Evolutionary conservation across 192 early-diverging fungal species (phyloP).

Genomic region (Nowakowskiella sp.): DNA sequence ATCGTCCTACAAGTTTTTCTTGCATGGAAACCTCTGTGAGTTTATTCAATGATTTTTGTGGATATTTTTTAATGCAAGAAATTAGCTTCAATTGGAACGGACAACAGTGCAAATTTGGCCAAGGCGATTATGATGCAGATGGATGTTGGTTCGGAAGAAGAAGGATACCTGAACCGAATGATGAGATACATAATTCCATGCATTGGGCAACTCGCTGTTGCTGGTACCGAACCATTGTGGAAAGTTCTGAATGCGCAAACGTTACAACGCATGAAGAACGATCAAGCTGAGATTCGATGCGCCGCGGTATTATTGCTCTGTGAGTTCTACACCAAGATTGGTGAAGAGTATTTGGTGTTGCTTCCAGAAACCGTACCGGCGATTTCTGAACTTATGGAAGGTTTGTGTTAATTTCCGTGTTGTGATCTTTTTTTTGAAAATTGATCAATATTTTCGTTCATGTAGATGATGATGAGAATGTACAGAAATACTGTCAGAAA

Average conservation of each 20-base stretch:
- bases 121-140: background rate
- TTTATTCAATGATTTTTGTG: too few relatives aligned
- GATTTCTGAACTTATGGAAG: slow-evolving; percentile 92
- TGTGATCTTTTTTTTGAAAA: background rate
- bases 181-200: slow-evolving; percentile 63
- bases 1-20: slow-evolving; percentile 51
- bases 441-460: background rate
- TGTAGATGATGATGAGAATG: slow-evolving; percentile 67
- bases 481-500: slow-evolving; percentile 74
- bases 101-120: background rate
- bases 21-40: slow-evolving; percentile 26
- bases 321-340: slow-evolving; percentile 75
- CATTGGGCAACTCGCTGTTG: slow-evolving; percentile 71
- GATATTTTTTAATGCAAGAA: too few relatives aligned
- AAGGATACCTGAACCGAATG: slow-evolving; percentile 38
- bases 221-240: slow-evolving; percentile 74
- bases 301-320: slow-evolving; percentile 62
- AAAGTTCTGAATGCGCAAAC: slow-evolving; percentile 79
- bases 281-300: slow-evolving; percentile 53
- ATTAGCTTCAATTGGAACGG: too few relatives aligned
- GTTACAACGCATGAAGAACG: slow-evolving; percentile 68
- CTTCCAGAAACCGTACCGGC: slow-evolving; percentile 93
- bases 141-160: background rate
- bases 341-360: slow-evolving; percentile 88
- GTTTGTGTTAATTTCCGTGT: slow-evolving; percentile 11